Evolutionary conservation across 305 asterid genomes (phyloP), one percentile per base, ranked within the genome.

Genomic region (Fraxinus sp.): DNA sequence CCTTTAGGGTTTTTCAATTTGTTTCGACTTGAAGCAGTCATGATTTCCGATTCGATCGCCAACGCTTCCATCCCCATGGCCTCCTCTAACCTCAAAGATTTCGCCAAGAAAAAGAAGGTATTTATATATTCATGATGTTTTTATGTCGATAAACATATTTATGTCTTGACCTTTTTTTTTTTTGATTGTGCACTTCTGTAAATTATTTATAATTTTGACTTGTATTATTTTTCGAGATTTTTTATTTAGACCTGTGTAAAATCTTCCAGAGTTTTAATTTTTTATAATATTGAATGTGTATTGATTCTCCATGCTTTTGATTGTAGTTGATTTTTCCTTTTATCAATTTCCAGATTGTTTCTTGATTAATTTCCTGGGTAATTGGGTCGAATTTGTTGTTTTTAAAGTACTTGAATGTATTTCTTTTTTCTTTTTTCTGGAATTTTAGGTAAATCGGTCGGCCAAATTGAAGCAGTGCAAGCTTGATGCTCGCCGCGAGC

Each of bases 391-490:
- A 49, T 22, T 74, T 76, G 37, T 2, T 70, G 76, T 11, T 71
- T 71, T 1, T 28, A 70, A 30, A 77, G 16, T 55, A 59, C 46
- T 18, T 28, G n/a, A 20, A 62, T 18, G 55, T 66, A 5, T 70
- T 70, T 70, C 2, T 2, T 4, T 70, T 7, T 4, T 5, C 2
- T 28, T 52, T 52, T 72, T 66, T 44, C 16, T 28, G 46, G 74
- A 16, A 68, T 77, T 88, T 72, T 84, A 94, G 98, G 93, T 78
- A 37, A 91, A 94, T 71, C 93, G 97, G 78, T 89, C 94, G 20
- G 97, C 97, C 36, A 94, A 94, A 86, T 83, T 94, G 93, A 94
- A 93, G 93, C 97, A 92, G 89, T 88, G 93, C 92, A 94, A 93
- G 86, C 95, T 89, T 64, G 96, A 92, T 86, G 98, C 95, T 78